These are phyloP conservation scores for Boletus eberwhitei DNA, from an alignment of 768 basidiomycete genomes.

Conservation along the genomic window DNA sequence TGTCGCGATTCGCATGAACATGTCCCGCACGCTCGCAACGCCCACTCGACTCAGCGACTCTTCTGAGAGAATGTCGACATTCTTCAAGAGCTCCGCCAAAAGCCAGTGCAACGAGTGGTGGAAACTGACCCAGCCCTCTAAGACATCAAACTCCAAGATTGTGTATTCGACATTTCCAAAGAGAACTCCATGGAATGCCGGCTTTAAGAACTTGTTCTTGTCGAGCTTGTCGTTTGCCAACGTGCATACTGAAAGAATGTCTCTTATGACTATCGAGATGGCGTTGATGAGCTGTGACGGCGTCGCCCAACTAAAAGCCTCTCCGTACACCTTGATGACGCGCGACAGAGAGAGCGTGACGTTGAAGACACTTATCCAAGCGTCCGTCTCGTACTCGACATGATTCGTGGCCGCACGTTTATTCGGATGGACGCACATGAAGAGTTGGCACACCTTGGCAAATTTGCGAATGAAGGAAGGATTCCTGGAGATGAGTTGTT, in stretches of 20 bases:
- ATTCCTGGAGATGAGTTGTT: slow-evolving; percentile 69
- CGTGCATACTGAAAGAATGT: slow-evolving; percentile 71
- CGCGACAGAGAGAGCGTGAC: slow-evolving; percentile 88
- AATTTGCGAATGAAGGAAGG: slow-evolving; percentile 68
- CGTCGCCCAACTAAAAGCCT: slow-evolving; percentile 64
- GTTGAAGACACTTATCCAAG: slow-evolving; percentile 96
- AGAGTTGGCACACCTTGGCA: slow-evolving; percentile 76
- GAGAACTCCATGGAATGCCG: slow-evolving; percentile 60
- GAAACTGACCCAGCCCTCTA: slow-evolving; percentile 84
- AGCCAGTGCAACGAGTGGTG: slow-evolving; percentile 93
- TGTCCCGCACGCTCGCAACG: slow-evolving; percentile 52
- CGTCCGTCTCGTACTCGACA: slow-evolving; percentile 95
- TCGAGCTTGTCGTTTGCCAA: slow-evolving; percentile 68
- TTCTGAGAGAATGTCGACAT: slow-evolving; percentile 63
- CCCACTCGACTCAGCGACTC: slow-evolving; percentile 51
- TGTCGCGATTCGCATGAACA: slow-evolving; percentile 58
- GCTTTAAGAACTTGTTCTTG: slow-evolving; percentile 56
- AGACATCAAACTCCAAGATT: slow-evolving; percentile 75
- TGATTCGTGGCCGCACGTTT: slow-evolving; percentile 77
- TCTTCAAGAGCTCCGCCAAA: slow-evolving; percentile 84
- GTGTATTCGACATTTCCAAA: slow-evolving; percentile 60
- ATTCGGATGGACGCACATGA: slow-evolving; percentile 93
- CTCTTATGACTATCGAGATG: slow-evolving; percentile 64
- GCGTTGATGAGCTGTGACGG: slow-evolving; percentile 60
- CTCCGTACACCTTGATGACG: slow-evolving; percentile 86